These are phyloP conservation scores for Solanum hybrid DNA, from an alignment of 305 asterid genomes.

Conservation along the genomic window DNA sequence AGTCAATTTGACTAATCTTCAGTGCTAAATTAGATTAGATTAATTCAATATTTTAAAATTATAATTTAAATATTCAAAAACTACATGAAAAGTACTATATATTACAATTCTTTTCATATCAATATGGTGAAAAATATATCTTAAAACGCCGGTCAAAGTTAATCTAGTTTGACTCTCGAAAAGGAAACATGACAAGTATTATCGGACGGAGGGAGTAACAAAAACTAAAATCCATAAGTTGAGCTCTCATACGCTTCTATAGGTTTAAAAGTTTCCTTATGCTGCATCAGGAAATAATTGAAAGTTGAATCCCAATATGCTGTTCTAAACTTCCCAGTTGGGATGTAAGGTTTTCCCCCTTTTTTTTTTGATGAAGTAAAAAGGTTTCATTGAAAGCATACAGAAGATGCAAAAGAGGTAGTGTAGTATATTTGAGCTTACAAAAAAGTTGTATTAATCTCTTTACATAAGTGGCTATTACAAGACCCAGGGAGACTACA, in stretches of 20 bases:
- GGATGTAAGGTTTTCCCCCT: neutral
- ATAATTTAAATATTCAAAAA: neutral
- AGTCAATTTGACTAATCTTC: neutral
- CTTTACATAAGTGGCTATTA: neutral
- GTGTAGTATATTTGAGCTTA: neutral
- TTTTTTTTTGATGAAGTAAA: neutral
- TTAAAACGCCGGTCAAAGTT: neutral
- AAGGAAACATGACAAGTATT: neutral
- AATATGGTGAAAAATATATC: neutral
- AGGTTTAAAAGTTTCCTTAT: neutral
- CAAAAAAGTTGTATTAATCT: neutral
- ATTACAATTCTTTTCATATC: neutral
- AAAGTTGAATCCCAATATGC: neutral
- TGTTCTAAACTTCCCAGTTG: neutral
- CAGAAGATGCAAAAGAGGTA: neutral
- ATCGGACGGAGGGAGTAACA: neutral
- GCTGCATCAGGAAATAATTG: neutral
- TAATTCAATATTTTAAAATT: neutral
- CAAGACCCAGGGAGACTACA: neutral
- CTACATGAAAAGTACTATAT: neutral
- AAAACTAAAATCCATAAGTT: neutral
- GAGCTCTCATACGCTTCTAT: neutral
- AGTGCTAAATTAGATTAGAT: neutral
- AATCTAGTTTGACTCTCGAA: neutral
- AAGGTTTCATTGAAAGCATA: neutral